These are phyloP conservation scores for Tulasnella sp. DNA, from an alignment of 768 basidiomycete genomes.

Conservation along the genomic window DNA sequence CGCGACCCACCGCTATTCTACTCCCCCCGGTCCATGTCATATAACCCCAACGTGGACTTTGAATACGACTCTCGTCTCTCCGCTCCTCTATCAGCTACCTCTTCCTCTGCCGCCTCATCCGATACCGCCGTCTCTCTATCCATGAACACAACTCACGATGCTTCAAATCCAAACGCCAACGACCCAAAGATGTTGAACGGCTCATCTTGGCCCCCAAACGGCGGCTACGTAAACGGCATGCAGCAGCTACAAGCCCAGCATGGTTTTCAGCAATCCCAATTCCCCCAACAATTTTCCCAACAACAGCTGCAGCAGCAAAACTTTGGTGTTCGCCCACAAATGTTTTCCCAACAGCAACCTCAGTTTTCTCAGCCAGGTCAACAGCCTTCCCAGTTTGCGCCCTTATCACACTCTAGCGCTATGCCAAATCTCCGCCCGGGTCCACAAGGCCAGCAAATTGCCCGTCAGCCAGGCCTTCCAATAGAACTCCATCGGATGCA, in stretches of 20 bases:
- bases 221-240: constrained; percentile 12
- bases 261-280: background rate
- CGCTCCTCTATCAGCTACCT: background rate
- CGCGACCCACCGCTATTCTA: background rate
- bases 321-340: background rate
- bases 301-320: constrained; percentile 14
- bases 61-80: background rate
- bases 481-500: constrained; percentile 7
- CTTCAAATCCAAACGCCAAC: background rate
- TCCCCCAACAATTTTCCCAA: constrained; percentile 4
- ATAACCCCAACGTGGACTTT: background rate
- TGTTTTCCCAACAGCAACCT: constrained; percentile 17
- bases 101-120: background rate
- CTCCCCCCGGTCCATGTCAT: background rate
- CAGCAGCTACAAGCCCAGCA: constrained; percentile 18
- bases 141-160: background rate
- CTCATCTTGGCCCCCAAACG: constrained; percentile 12
- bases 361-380: background rate
- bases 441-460: background rate
- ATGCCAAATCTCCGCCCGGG: constrained; percentile 3
- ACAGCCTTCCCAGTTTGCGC: constrained; percentile 6
- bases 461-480: background rate
- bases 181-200: constrained; percentile 6
- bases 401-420: constrained; percentile 10
- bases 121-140: background rate